These are phyloP conservation scores for Leccinum broughii DNA, from an alignment of 768 basidiomycete species.

Conservation along the genomic window DNA sequence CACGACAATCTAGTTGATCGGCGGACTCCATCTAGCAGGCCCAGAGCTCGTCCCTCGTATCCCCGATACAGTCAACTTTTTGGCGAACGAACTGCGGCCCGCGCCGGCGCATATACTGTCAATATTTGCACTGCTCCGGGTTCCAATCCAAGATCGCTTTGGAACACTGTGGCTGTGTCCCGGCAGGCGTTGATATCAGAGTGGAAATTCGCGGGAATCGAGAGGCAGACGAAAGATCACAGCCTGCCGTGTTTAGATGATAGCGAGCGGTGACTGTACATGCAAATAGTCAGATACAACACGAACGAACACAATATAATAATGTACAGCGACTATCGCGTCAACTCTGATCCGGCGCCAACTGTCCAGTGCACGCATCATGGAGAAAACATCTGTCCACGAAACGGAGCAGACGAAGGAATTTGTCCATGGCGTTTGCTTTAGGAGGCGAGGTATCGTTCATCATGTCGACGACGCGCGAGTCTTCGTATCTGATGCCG, in stretches of 20 bases:
- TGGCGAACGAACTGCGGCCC: constrained; percentile 50
- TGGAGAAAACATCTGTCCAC: constrained; percentile 44
- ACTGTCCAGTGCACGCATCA: constrained; percentile 23
- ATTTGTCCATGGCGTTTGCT: constrained; percentile 48
- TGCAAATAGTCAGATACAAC: constrained; percentile 3
- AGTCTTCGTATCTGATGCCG: constrained; percentile 50
- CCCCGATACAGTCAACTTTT: constrained; percentile 67
- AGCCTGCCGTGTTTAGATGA: constrained; percentile 21
- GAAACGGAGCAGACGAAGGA: constrained; percentile 49
- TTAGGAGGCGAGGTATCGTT: constrained; percentile 44
- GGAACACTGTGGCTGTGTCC: constrained; percentile 70
- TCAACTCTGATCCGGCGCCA: constrained; percentile 6
- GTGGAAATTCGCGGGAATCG: constrained; percentile 55
- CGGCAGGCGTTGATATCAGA: constrained; percentile 71
- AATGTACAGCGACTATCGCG: constrained; percentile 2
- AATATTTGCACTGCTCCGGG: constrained; percentile 75
- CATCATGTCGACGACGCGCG: constrained; percentile 50
- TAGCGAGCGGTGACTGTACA: background rate
- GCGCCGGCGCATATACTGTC: constrained; percentile 71
- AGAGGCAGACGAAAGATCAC: constrained; percentile 37
- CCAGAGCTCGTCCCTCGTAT: constrained; percentile 65
- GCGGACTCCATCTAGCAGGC: constrained; percentile 81
- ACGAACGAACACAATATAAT: background rate
- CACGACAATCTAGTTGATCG: constrained; percentile 54
- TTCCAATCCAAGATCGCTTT: constrained; percentile 75